phyloP scores from a whole-genome alignment of 2,329 filamentous ascomycete species.

The Pseudogymnoascus sp. region DNA sequence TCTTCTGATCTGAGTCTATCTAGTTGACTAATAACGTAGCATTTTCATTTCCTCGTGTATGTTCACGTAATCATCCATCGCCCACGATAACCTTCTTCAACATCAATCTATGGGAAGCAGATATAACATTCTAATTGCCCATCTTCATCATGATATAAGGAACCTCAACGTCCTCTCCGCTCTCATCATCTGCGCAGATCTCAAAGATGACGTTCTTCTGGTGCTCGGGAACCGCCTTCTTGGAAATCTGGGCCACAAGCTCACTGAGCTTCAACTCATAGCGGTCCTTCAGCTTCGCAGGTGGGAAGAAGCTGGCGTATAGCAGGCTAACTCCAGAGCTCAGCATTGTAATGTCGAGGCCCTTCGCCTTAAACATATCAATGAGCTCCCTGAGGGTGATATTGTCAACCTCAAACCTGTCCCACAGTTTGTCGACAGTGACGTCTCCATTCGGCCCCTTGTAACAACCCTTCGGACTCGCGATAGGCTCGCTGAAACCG shows the following conservation, averaged over 20 bases:
- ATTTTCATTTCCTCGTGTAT: constrained; percentile 2
- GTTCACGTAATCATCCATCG: not conserved
- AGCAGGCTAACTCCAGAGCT: constrained; percentile 94
- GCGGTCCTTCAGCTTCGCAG: constrained; percentile 69
- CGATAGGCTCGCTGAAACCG: constrained; percentile 94
- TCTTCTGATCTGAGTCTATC: constrained; percentile 2
- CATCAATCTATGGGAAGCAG: not conserved
- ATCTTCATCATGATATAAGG: constrained; percentile 87
- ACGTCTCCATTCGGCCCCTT: constrained; percentile 70
- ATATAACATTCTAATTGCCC: constrained; percentile 15
- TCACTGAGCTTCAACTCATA: constrained; percentile 77
- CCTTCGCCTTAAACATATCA: constrained; percentile 70
- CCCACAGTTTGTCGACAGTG: constrained; percentile 92
- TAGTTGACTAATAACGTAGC: constrained; percentile 3
- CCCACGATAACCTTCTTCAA: not conserved
- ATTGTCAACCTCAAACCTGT: constrained; percentile 85
- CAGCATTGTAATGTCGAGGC: constrained; percentile 81
- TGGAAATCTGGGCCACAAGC: constrained; percentile 80
- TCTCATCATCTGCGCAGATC: constrained; percentile 81
- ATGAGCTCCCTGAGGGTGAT: constrained; percentile 80
- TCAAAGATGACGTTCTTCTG: constrained; percentile 96
- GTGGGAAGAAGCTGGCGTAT: constrained; percentile 87
- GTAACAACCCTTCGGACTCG: constrained; percentile 88
- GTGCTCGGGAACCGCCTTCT: constrained; percentile 83
- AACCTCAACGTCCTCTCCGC: constrained; percentile 90